Evolutionary conservation across 2,329 filamentous ascomycete species (phyloP), one percentile per base, ranked within the genome.

Genomic region (Fusarium redolens): DNA sequence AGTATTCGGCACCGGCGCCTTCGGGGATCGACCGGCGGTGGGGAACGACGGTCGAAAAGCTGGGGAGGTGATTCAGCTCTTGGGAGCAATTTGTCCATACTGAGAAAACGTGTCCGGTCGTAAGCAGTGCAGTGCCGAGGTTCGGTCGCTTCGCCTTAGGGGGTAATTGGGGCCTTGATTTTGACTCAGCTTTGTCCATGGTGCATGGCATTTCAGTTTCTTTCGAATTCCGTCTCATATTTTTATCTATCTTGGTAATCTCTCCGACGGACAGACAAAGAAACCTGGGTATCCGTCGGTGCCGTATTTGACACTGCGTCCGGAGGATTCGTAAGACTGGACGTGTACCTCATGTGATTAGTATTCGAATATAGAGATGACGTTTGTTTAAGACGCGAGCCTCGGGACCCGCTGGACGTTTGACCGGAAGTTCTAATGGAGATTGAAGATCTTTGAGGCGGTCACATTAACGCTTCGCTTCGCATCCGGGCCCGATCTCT

Each of bases 11-110:
- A 70, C 70, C 70, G 70, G 70, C 40, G 56, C 18, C 44, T 22
- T 73, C 70, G 70, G 71, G 71, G 71, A 73, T 73, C 71, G 67
- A 64, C 66, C 60, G 61, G 59, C 52, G 45, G 64, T 51, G 48
- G 63, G 18, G 61, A 30, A 22, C 65, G 43, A 62, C 65, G 48
- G 48, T 31, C 48, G 30, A 28, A 55, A 65, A 50, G 63, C 43
- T 65, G 62, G 62, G 50, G 43, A 58, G 55, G 54, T 56, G 51
- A 17, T 62, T 68, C 65, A 68, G 65, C 65, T 68, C 25, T 22
- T 18, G 8, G 28, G 20, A 33, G 18, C 12, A 18, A 37, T 40
- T 25, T 41, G 58, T 44, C 65, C 50, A 38, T 31, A 61, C 18
- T 38, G 18, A 68, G 65, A 67, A 55, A 68, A n/a, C 47, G 37